Evolutionary conservation across 257 asterid genomes (phyloP).

Genomic region (Petrea volubilis): DNA sequence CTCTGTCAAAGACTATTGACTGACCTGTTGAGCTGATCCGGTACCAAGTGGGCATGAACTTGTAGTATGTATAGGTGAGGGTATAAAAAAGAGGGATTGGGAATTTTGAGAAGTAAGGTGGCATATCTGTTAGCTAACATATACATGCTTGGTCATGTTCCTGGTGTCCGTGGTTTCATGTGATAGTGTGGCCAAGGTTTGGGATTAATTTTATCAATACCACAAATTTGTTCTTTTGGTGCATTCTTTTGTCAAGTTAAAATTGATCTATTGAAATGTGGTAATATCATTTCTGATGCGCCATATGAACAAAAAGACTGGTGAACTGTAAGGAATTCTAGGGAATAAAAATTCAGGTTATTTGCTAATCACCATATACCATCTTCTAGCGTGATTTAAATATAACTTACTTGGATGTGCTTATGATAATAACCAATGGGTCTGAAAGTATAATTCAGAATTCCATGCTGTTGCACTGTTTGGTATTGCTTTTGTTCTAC

Average conservation of each 20-base stretch:
- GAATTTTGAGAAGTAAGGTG: background rate
- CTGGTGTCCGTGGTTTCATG: background rate
- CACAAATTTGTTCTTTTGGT: constrained; percentile 12
- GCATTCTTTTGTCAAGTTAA: constrained; percentile 1
- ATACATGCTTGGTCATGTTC: background rate
- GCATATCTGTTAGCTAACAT: background rate
- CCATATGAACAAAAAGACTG: background rate
- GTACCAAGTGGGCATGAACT: background rate
- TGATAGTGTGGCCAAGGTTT: constrained; percentile 2
- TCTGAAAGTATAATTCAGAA: background rate
- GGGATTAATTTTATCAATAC: background rate
- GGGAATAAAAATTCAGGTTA: background rate
- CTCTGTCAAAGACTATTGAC: background rate
- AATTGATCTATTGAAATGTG: constrained; percentile 14
- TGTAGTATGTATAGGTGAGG: background rate
- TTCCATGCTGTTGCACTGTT: background rate
- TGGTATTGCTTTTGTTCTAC: background rate
- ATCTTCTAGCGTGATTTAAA: constrained; percentile 5
- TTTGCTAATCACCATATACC: constrained; percentile 4
- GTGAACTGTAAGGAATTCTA: background rate
- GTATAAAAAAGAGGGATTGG: background rate
- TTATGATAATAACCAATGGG: constrained; percentile 8
- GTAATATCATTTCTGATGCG: background rate
- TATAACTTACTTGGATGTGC: background rate
- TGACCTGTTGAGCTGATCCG: too few species aligned